These are phyloP conservation scores for Xylaria cubensis DNA, from an alignment of 495 filamentous ascomycete species.

Conservation along the genomic window DNA sequence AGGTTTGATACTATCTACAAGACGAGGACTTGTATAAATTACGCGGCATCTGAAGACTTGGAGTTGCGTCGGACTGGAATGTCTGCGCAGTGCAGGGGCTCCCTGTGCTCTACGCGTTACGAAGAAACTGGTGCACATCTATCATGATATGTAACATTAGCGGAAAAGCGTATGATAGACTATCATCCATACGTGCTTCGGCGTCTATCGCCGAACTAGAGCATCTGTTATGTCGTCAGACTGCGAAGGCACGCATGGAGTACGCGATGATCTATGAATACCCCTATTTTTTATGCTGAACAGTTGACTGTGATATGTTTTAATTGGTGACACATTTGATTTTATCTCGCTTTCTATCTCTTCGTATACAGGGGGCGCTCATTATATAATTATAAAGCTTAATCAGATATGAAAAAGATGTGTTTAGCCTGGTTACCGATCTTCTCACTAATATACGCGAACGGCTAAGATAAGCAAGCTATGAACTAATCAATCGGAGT, in stretches of 20 bases:
- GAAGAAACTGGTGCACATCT: constrained; percentile 2
- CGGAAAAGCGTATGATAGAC: background rate
- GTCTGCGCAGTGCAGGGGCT: background rate
- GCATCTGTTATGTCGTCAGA: constrained; percentile 1
- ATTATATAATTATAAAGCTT: background rate
- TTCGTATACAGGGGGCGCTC: background rate
- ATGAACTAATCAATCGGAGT: background rate
- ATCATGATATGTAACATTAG: constrained; percentile 26
- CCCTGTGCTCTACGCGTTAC: constrained; percentile 3
- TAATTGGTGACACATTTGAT: background rate
- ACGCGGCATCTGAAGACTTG: constrained; percentile 1
- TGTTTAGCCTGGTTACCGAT: background rate
- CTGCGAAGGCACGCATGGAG: background rate
- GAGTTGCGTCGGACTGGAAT: background rate
- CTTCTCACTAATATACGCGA: background rate
- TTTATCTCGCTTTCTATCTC: background rate
- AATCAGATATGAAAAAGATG: background rate
- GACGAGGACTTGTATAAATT: constrained; percentile 10
- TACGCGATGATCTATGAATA: constrained; percentile 24
- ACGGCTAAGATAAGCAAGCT: constrained; percentile 13
- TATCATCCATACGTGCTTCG: constrained; percentile 6
- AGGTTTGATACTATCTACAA: constrained; percentile 27
- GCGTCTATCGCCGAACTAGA: background rate
- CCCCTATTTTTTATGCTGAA: background rate
- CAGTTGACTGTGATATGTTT: background rate